Conservation (phyloP, 805 yeast genomes). For the Hanseniaspora occidentalis region DNA sequence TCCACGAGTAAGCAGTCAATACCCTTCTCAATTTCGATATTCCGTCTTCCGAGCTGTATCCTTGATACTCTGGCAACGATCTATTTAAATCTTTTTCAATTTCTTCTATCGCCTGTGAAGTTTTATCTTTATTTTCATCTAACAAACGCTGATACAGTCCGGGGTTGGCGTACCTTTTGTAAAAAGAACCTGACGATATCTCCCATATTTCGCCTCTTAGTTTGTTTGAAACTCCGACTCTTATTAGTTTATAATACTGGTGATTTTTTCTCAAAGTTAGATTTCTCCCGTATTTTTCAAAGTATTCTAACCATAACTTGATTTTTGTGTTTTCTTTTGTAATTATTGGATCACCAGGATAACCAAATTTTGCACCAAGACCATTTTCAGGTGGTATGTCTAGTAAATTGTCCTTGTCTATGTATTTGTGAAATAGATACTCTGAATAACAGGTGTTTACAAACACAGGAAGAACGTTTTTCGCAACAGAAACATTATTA, state of each 20-base stretch:
- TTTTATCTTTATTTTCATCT: conserved; percentile 46
- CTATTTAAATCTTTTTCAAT: conserved; percentile 92
- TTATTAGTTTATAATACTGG: conserved; percentile 65
- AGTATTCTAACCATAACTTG: conserved; percentile 89
- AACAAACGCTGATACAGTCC: conserved; percentile 49
- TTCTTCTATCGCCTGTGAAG: conserved; percentile 83
- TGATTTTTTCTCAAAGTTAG: conserved; percentile 62
- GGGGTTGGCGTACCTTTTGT: conserved; percentile 48
- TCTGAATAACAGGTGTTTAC: conserved; percentile 73
- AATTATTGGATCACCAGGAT: conserved; percentile 78
- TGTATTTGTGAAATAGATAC: conserved; percentile 49
- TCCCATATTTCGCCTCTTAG: conserved; percentile 97
- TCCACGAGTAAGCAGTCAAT: conserved; percentile 90
- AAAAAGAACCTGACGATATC: conserved; percentile 75
- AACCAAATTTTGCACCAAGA: conserved; percentile 69
- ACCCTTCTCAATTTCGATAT: conserved; percentile 76
- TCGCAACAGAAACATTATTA: conserved; percentile 50
- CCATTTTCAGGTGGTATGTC: conserved; percentile 65
- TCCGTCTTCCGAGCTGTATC: conserved; percentile 80
- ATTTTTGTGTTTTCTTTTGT: conserved; percentile 73
- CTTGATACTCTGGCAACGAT: conserved; percentile 91
- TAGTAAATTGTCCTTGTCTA: conserved; percentile 14
- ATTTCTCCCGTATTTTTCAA: conserved; percentile 74
- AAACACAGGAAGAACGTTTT: conserved; percentile 29
- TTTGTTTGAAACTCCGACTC: conserved; percentile 91